phyloP scores from a whole-genome alignment of 2,329 filamentous ascomycete species.

The Botryotinia narcissicola region DNA sequence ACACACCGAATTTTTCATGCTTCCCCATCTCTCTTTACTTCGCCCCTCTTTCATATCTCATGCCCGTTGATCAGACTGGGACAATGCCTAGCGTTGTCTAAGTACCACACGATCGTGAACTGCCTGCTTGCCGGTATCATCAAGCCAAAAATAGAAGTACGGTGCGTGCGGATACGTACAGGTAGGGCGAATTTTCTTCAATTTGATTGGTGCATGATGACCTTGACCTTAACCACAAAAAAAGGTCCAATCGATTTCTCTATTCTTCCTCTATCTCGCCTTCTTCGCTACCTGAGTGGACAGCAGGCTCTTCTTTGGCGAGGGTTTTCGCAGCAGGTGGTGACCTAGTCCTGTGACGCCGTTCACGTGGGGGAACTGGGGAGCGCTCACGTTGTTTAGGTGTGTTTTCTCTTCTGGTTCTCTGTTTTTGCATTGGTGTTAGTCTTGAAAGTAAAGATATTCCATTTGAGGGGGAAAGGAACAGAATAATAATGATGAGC shows the following conservation, averaged over 20 bases:
- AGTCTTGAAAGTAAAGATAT: conserved; percentile 10
- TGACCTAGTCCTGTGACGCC: conserved; percentile 56
- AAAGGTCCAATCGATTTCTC: conserved; percentile 8
- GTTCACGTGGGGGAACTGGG: conserved; percentile 52
- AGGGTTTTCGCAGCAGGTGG: conserved; percentile 42
- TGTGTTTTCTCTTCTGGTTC: conserved; percentile 56
- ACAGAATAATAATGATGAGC: neutral
- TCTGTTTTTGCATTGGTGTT: conserved; percentile 41
- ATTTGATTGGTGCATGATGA: neutral
- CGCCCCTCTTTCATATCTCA: neutral
- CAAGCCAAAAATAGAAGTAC: conserved; percentile 32
- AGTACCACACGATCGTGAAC: conserved; percentile 20
- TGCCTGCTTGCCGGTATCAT: conserved; percentile 37
- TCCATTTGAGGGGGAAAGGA: neutral
- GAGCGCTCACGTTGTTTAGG: conserved; percentile 54
- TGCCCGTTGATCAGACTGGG: neutral
- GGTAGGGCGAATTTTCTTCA: conserved; percentile 22
- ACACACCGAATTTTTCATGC: conserved; percentile 24
- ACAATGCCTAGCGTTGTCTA: neutral
- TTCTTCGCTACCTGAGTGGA: conserved; percentile 82
- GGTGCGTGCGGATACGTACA: conserved; percentile 41
- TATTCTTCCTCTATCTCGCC: conserved; percentile 91
- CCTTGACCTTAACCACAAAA: neutral
- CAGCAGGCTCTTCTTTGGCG: conserved; percentile 46
- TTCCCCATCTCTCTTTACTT: neutral